Evolutionary conservation across 371 early-diverging fungal species (phyloP), one percentile per base, ranked within the genome.

Genomic region (Lichtheimia corymbifera): DNA sequence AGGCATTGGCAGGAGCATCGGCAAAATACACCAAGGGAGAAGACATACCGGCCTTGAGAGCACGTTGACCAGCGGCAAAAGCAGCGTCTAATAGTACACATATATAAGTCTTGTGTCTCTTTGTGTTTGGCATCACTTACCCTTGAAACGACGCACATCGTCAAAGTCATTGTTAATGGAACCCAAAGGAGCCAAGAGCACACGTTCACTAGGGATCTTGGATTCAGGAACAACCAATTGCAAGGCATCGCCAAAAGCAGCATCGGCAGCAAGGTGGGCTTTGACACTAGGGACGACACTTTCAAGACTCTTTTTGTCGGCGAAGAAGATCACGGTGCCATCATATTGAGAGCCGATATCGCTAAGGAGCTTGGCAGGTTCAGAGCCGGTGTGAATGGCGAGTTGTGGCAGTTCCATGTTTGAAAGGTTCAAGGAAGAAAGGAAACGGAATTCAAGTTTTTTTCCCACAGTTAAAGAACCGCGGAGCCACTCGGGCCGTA

Each of bases 121-220:
- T 13, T 27, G 7, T 35, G n/a, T n/a, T n/a, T n/a, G 25, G 12
- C 2, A 15, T 15, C 13, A 41, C 57, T 58, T 68, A 78, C 84
- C 84, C 63, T 76, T 74, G 71, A 81, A 87, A 57, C 88, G 88
- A 66, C 95, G 86, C 24, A 88, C 93, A 72, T 94, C 95, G 70
- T 93, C 95, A 50, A 86, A 82, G 66, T 94, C 93, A 51, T 84
- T 85, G 55, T 68, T 63, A 3, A 93, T 60, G 14, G 88, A 80
- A 18, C 91, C 93, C 18, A 86, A 88, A 18, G 93, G 91, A 5
- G 88, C 86, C 40, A 92, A 66, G 17, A 94, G 70, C 20, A 93
- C 67, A 35, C 89, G 86, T 7, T 82, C 75, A 20, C 83, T 82
- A 40, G 87, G 84, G 20, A 66, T 53, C 44, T 65, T 66, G 53